These are phyloP conservation scores for Botrytis hyacinthi DNA, from an alignment of 2,329 filamentous ascomycete species.

Conservation along the genomic window DNA sequence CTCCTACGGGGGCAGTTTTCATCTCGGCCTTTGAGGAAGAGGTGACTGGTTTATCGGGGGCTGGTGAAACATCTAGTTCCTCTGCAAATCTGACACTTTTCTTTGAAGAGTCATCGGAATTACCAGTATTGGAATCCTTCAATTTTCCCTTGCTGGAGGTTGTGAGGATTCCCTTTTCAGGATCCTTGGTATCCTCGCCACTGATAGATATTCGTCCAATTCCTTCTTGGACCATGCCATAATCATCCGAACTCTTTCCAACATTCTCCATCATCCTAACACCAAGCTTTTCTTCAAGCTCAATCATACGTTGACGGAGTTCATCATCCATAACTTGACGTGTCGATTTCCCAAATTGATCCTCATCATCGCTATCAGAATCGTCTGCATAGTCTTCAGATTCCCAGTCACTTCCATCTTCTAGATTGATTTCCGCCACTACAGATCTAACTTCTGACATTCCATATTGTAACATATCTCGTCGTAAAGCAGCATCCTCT, in stretches of 20 bases:
- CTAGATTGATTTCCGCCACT: conserved; percentile 85
- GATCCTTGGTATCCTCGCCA: conserved; percentile 23
- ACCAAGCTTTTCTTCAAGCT: conserved; percentile 74
- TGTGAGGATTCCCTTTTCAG: conserved; percentile 8
- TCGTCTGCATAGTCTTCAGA: conserved; percentile 52
- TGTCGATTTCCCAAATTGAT: conserved; percentile 73
- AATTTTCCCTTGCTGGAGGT: conserved; percentile 1
- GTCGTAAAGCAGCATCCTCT: conserved; percentile 76
- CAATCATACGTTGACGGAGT: conserved; percentile 71
- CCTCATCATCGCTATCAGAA: conserved; percentile 56
- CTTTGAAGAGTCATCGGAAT: conserved; percentile 33
- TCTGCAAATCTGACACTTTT: conserved; percentile 83
- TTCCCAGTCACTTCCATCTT: conserved; percentile 63
- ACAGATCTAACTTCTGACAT: conserved; percentile 86
- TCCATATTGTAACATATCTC: conserved; percentile 88
- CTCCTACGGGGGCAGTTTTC: conserved; percentile 45
- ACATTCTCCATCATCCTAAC: conserved; percentile 55
- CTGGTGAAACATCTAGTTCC: conserved; percentile 66
- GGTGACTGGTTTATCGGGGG: conserved; percentile 36
- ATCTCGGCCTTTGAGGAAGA: conserved; percentile 21
- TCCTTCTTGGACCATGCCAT: conserved; percentile 46
- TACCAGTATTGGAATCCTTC: not conserved
- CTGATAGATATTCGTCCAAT: conserved; percentile 57
- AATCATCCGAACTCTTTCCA: conserved; percentile 46
- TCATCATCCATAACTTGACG: conserved; percentile 70